Conservation (phyloP, 2,329 filamentous ascomycete genomes). For the Cercospora sojina region DNA sequence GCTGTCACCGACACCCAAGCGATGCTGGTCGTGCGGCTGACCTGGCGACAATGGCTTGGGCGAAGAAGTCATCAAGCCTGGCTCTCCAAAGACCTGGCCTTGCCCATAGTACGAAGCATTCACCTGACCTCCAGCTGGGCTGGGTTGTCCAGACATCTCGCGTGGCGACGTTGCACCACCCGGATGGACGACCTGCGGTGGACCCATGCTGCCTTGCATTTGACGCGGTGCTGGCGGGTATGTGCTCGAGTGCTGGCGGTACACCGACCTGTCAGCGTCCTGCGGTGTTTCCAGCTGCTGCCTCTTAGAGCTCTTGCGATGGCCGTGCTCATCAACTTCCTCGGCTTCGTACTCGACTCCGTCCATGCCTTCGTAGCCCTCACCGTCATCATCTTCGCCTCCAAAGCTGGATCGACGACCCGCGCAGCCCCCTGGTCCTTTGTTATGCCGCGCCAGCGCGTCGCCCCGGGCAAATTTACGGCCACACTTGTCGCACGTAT, state of each 20-base stretch:
- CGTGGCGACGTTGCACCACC: constrained; percentile 38
- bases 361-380: constrained; percentile 57
- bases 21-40: constrained; percentile 48
- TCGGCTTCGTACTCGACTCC: constrained; percentile 64
- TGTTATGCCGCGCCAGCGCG: constrained; percentile 89
- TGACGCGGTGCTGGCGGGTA: constrained; percentile 60
- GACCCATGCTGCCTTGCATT: constrained; percentile 37
- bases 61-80: constrained; percentile 73
- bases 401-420: constrained; percentile 84
- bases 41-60: constrained; percentile 79
- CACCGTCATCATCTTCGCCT: constrained; percentile 67
- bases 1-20: constrained; percentile 54
- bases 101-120: constrained; percentile 32
- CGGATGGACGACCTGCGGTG: constrained; percentile 38
- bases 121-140: constrained; percentile 28
- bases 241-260: constrained; percentile 69
- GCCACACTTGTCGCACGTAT: constrained; percentile 92
- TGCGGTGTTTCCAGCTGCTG: constrained; percentile 62
- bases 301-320: constrained; percentile 69
- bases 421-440: constrained; percentile 92
- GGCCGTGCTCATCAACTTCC: constrained; percentile 56
- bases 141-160: constrained; percentile 39
- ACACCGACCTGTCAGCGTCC: constrained; percentile 56
- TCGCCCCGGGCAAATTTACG: constrained; percentile 93
- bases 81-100: constrained; percentile 65